These are phyloP conservation scores for Fusarium solani-melongenae DNA, from an alignment of 2,329 filamentous ascomycete genomes.

Conservation along the genomic window DNA sequence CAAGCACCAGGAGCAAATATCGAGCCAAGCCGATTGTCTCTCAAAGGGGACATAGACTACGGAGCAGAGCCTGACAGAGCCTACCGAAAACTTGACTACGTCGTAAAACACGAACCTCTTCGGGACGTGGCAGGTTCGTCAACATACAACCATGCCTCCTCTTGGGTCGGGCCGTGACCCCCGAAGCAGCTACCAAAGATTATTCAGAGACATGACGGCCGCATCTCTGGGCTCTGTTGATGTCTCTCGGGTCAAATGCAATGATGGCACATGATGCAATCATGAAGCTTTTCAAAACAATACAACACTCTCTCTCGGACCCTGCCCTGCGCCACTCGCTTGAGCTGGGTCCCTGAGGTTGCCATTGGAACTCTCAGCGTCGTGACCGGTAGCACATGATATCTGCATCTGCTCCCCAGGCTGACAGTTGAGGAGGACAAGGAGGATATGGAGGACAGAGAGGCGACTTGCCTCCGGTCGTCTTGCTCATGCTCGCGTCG, in stretches of 20 bases:
- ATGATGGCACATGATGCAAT: constrained; percentile 39
- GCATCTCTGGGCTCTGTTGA: background rate
- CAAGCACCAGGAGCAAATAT: constrained; percentile 10
- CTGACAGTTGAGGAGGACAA: constrained; percentile 28
- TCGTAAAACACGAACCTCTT: constrained; percentile 7
- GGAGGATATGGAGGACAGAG: constrained; percentile 8
- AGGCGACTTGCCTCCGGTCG: background rate
- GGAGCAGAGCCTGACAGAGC: background rate
- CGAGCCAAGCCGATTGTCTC: background rate
- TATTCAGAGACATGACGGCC: constrained; percentile 20
- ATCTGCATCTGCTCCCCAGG: constrained; percentile 20
- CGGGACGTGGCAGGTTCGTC: constrained; percentile 11
- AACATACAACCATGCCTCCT: constrained; percentile 16
- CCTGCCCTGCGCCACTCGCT: constrained; percentile 22
- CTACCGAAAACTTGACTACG: background rate
- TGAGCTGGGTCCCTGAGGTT: constrained; percentile 28
- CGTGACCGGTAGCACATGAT: constrained; percentile 26
- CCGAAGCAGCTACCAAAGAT: constrained; percentile 19
- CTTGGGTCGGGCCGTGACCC: constrained; percentile 26
- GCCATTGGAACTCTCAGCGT: background rate
- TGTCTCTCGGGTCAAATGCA: constrained; percentile 6
- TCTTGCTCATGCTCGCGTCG: constrained; percentile 20
- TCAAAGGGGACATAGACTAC: background rate
- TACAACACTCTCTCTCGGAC: constrained; percentile 8
- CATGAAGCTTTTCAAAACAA: constrained; percentile 11